phyloP scores from a whole-genome alignment of 2,329 filamentous ascomycete species.

The Onygena corvina region DNA sequence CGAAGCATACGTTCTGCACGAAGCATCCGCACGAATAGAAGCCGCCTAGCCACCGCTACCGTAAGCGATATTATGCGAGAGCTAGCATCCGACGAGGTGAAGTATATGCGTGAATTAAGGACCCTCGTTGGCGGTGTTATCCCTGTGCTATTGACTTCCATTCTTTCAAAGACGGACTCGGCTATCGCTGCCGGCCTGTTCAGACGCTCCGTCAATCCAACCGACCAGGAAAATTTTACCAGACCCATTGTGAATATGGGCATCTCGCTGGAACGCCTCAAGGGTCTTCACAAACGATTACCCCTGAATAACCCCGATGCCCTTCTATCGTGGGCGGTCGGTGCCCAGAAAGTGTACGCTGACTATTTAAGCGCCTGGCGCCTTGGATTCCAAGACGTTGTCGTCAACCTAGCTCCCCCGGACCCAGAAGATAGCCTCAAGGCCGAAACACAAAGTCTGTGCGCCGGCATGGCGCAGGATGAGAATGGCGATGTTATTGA shows the following conservation, averaged over 20 bases:
- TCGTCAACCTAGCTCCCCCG: slow-evolving; percentile 78
- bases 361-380: slow-evolving; percentile 83
- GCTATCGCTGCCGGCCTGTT: slow-evolving; percentile 57
- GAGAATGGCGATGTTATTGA: slow-evolving; percentile 52
- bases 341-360: slow-evolving; percentile 64
- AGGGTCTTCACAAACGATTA: slow-evolving; percentile 65
- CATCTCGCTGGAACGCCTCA: slow-evolving; percentile 72
- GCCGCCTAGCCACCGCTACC: slow-evolving; percentile 54
- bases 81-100: slow-evolving; percentile 67
- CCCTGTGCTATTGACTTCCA: slow-evolving; percentile 75
- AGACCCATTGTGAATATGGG: slow-evolving; percentile 93
- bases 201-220: slow-evolving; percentile 41
- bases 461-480: slow-evolving; percentile 46
- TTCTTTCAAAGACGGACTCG: slow-evolving; percentile 59
- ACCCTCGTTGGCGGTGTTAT: slow-evolving; percentile 92
- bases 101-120: slow-evolving; percentile 82
- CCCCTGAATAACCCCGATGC: slow-evolving; percentile 59
- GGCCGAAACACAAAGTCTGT: slow-evolving; percentile 39
- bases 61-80: slow-evolving; percentile 66
- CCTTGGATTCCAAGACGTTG: slow-evolving; percentile 83
- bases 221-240: slow-evolving; percentile 54
- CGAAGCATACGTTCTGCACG: slow-evolving; percentile 63
- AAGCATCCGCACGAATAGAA: slow-evolving; percentile 64
- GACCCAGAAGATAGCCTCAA: slow-evolving; percentile 48
- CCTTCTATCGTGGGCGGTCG: slow-evolving; percentile 70